Base-by-base conservation (phyloP, 192 early-diverging fungal genomes). In the Coemansia sp. region DNA sequence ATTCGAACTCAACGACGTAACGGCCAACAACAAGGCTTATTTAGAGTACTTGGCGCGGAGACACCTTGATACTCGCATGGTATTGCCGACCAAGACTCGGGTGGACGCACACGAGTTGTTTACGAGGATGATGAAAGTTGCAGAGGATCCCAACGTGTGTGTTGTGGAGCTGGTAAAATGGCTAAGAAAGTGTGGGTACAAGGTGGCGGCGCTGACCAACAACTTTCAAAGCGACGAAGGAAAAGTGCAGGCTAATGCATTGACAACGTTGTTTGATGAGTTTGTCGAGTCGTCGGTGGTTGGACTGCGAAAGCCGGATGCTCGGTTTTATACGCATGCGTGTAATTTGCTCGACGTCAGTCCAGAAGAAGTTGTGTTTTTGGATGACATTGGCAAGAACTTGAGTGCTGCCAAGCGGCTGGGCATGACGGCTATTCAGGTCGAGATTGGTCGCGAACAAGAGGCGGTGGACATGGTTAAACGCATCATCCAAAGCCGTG, bases 351-450 rank as follows among this genome's bases (percentile, higher is more conserved):
- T 91, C 12, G 85, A 84, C 9, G 85, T 95, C 20, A 23, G 74
- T 14, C 91, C 94, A 8, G 28, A 68, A 0, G 84, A 93, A 54
- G 84, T 71, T 4, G 83, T 93, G 36, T 93, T 95, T 64, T 62
- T 95, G 50, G 94, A 95, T 78, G 94, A 95, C 64, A 94, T 95
- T 69, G 87, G 85, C 17, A 75, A 61, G 74, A 93, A 93, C 50
- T 64, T 93, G 56, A 85, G 87, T 36, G 78, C 89, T 2, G 92
- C 93, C 1, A 74, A 85, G 36, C 66, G 78, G 1, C 75, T 94
- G 4, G 92, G 92, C 25, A 88, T 91, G 84, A 75, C 66, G 1
- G 87, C 88, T 2, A 87, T 95, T 17, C 83, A 85, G 84, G 78
- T 81, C 12, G 48, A 60, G 22, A 69, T 81, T 37, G 78, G 69